Evolutionary conservation across 176 grass and related monocot genomes (phyloP).

Genomic region (barley (Hordeum vulgare)): MorexV3_pseudomolecules_assembly NC_058524.1:606354024-606354523

Average conservation of each 20-base stretch:
- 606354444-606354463: background rate
- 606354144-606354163: background rate
- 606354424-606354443: background rate
- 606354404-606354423: background rate
- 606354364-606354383: conserved; percentile 2
- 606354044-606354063: background rate
- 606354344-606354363: background rate
- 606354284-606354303: background rate
- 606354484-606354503: conserved; percentile 1
- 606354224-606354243: background rate
- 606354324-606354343: background rate
- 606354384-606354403: conserved; percentile 4
- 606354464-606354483: background rate
- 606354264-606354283: background rate
- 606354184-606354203: background rate
- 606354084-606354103: conserved; percentile 13
- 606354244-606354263: background rate
- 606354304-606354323: background rate
- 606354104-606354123: background rate
- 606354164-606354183: background rate
- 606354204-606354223: background rate
- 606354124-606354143: conserved; percentile 1
- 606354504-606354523: conserved; percentile 12
- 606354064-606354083: conserved; percentile 1
- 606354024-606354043: conserved; percentile 20